A percentile compares a stretch with the other conserved stretches of the same genome.
phyloP scores from a whole-genome alignment of 1,284 basidiomycete genomes.

The Porogramme epimiltina region DNA sequence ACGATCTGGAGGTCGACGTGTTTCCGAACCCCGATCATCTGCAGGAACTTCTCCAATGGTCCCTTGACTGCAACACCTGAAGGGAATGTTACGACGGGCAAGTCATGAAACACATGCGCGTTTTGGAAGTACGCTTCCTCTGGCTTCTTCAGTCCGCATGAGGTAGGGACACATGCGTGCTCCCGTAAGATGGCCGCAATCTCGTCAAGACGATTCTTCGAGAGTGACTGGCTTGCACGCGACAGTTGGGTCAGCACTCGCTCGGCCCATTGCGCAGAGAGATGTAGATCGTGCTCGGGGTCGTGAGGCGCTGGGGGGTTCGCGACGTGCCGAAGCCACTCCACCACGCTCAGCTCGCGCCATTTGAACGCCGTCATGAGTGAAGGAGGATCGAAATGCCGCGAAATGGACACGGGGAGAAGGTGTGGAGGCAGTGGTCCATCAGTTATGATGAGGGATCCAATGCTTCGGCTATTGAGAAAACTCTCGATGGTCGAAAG shows the following conservation, averaged over 20 bases:
- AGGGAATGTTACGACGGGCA: constrained; percentile 81
- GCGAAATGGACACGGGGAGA: constrained; percentile 73
- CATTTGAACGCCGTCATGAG: constrained; percentile 75
- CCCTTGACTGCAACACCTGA: constrained; percentile 72
- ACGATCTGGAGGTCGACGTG: constrained; percentile 91
- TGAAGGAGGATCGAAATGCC: constrained; percentile 57
- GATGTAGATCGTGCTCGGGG: constrained; percentile 66
- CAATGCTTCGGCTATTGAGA: constrained; percentile 67
- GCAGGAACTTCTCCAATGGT: constrained; percentile 75
- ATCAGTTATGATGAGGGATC: constrained; percentile 71
- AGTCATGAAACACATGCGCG: constrained; percentile 87
- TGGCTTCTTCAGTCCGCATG: constrained; percentile 75
- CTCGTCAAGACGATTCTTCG: constrained; percentile 58
- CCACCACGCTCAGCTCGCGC: constrained; percentile 75
- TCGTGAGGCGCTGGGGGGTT: constrained; percentile 44
- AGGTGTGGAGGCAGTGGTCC: constrained; percentile 82
- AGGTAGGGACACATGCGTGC: constrained; percentile 84
- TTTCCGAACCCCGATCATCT: constrained; percentile 82
- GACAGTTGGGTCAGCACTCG: constrained; percentile 74
- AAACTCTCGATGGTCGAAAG: constrained; percentile 74
- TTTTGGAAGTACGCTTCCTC: constrained; percentile 86
- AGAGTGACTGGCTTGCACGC: constrained; percentile 77
- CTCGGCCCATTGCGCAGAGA: constrained; percentile 81
- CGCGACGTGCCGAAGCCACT: constrained; percentile 79
- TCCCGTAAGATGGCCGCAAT: constrained; percentile 60